phyloP scores from a whole-genome alignment of 345 rosid genomes.

The Syzygium grande region DNA sequence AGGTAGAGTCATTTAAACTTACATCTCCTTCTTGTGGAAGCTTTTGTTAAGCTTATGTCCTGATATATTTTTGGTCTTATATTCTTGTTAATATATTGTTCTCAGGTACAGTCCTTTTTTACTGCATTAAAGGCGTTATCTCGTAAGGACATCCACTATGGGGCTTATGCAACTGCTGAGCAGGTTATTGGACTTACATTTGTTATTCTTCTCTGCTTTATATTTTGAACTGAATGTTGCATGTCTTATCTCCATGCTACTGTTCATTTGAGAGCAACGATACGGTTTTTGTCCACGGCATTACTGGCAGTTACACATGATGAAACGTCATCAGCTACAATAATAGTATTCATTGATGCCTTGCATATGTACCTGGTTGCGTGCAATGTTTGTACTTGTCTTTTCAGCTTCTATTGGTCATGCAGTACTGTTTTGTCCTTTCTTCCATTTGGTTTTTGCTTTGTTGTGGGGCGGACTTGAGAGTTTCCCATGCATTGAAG shows the following conservation, averaged over 20 bases:
- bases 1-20: constrained; percentile 27
- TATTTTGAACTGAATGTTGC: background rate
- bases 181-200: constrained; percentile 46
- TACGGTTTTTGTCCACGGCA: background rate
- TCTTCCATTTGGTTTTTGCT: background rate
- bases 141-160: constrained; percentile 92
- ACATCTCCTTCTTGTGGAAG: background rate
- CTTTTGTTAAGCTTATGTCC: background rate
- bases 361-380: background rate
- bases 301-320: background rate
- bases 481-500: background rate
- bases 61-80: background rate
- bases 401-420: background rate
- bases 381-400: background rate
- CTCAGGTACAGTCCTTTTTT: constrained; percentile 89
- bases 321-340: background rate
- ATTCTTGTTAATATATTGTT: background rate
- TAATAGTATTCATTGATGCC: background rate
- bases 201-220: background rate
- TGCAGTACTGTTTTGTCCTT: background rate
- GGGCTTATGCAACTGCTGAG: constrained; percentile 94
- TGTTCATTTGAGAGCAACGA: background rate
- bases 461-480: background rate
- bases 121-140: constrained; percentile 82
- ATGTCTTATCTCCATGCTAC: background rate